These are phyloP conservation scores for Kregervanrija pseudodelftensis DNA, from an alignment of 805 yeast species.

Conservation along the genomic window DNA sequence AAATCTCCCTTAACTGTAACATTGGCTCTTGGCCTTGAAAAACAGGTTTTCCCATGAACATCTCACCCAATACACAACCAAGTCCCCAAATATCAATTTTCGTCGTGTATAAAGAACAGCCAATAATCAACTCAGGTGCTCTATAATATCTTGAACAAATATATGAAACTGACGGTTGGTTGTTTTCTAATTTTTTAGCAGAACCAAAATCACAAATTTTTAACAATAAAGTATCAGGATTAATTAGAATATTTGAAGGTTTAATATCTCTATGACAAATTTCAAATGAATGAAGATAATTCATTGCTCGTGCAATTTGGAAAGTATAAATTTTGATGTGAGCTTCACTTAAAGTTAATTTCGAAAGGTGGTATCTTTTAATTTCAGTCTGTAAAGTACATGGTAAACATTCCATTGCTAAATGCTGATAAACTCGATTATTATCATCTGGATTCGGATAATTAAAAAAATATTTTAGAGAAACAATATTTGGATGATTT, in stretches of 20 bases:
- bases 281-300: constrained; percentile 71
- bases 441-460: constrained; percentile 53
- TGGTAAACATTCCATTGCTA: constrained; percentile 86
- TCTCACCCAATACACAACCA: constrained; percentile 94
- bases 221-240: constrained; percentile 56
- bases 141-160: constrained; percentile 94
- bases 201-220: constrained; percentile 84
- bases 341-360: constrained; percentile 57
- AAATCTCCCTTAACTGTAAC: constrained; percentile 82
- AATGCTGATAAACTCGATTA: constrained; percentile 63
- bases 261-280: constrained; percentile 81
- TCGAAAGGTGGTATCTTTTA: constrained; percentile 55
- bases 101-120: constrained; percentile 79
- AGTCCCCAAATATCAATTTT: constrained; percentile 97
- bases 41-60: constrained; percentile 87
- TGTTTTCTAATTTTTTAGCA: constrained; percentile 70
- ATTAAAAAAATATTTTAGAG: constrained; percentile 63
- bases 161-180: constrained; percentile 87
- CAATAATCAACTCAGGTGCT: constrained; percentile 93
- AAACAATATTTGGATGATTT: constrained; percentile 73
- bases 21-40: constrained; percentile 91
- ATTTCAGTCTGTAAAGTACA: constrained; percentile 72
- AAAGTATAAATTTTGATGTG: constrained; percentile 73
- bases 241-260: constrained; percentile 74
- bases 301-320: constrained; percentile 79